Base-by-base conservation (phyloP, 2,329 filamentous ascomycete species). In the Claviceps paspali region DNA sequence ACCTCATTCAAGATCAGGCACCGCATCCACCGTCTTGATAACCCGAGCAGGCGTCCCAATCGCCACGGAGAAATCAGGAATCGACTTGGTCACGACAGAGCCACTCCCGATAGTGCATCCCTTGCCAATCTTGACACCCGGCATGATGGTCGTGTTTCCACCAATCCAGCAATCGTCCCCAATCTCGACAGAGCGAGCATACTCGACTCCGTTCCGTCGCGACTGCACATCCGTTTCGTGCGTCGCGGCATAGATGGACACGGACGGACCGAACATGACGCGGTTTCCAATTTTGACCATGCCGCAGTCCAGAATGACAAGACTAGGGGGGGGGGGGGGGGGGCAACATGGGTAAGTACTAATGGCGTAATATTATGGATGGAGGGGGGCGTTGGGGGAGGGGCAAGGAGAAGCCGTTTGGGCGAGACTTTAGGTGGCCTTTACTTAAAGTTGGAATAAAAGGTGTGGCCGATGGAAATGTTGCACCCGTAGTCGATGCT, bases 221-320 rank as follows among this genome's bases (percentile, higher is more conserved):
- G 59, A 63, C 37, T 61, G 59, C 1, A 69, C 62, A 45, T 80
- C 79, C 0, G 80, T 62, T 34, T 82, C 80, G 53, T 91, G 83
- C 0, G 74, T 79, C 1, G 73, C 82, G 2, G 74, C 72, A 50
- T 74, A 83, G 38, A 91, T 69, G 35, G 64, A 72, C 0, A 87
- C 79, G 47, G 76, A 78, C 0, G 82, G 79, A 0, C 79, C 83
- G 38, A 87, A 67, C 45, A 82, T 59, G 2, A 81, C 82, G 21
- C 82, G 70, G 19, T 78, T 67, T 0, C 82, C 82, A 33, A 87
- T 79, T 4, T 55, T 62, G 29, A 87, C 76, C 2, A 73, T 61
- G 45, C 74, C 80, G n/a, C 76, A 84, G 52, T 88, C 82, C 11
- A 86, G 61, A 41, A 86, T 77, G 2, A 74, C 73, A 38, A 68